Percentiles rank a stretch among this genome's conserved stretches.
Evolutionary conservation across 1,139 yeast genomes (phyloP).

Genomic region (Hyphopichia khmerensis): DNA sequence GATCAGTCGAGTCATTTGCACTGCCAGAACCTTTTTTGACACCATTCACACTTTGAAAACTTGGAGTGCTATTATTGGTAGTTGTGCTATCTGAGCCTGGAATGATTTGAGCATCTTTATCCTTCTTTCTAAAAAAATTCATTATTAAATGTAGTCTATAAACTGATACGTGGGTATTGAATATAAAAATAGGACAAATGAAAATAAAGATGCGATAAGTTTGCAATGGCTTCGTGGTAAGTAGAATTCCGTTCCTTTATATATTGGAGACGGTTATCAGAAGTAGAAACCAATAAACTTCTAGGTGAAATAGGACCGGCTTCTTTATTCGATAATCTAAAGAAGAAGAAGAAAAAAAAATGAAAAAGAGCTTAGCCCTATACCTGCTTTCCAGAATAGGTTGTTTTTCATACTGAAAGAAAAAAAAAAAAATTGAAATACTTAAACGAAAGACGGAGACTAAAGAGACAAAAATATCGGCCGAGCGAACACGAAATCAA

Average conservation of each 20-base stretch:
- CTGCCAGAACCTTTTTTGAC: neutral
- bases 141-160: constrained; percentile 2
- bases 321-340: too few relatives aligned
- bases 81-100: neutral
- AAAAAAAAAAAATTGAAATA: too few relatives aligned
- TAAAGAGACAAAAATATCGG: neutral
- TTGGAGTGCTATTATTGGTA: neutral
- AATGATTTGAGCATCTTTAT: neutral
- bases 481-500: neutral
- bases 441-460: neutral
- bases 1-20: constrained; percentile 3
- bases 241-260: too few relatives aligned
- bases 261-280: too few relatives aligned
- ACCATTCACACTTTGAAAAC: neutral
- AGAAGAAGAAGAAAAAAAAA: too few relatives aligned
- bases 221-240: too few relatives aligned
- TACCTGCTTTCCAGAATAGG: neutral
- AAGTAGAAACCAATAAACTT: too few relatives aligned
- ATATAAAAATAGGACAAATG: too few relatives aligned
- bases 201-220: too few relatives aligned
- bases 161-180: too few relatives aligned
- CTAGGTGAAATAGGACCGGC: too few relatives aligned
- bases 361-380: neutral
- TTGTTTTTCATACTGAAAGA: neutral
- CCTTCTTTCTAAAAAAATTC: constrained; percentile 21